These are phyloP conservation scores for Aureobasidium uvarum DNA, from an alignment of 2,329 filamentous ascomycete species.

Conservation along the genomic window DNA sequence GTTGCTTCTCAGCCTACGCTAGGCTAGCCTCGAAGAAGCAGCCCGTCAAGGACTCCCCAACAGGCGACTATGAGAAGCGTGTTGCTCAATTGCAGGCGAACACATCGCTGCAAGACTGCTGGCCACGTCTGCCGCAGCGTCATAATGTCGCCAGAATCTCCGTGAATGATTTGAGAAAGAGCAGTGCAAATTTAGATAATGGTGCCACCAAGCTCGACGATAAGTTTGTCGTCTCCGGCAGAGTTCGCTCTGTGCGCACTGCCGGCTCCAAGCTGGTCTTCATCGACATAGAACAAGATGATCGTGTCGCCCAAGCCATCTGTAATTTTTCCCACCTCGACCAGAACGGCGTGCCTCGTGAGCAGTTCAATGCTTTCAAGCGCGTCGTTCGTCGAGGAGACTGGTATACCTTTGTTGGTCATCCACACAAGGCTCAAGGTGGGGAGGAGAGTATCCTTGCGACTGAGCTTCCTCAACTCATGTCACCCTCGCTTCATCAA, in stretches of 20 bases:
- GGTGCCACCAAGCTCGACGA: constrained; percentile 5
- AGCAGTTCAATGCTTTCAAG: constrained; percentile 59
- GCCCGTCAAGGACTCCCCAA: constrained; percentile 32
- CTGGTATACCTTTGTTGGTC: constrained; percentile 53
- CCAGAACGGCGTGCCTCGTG: constrained; percentile 39
- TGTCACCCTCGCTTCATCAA: constrained; percentile 76
- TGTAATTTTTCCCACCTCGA: constrained; percentile 61
- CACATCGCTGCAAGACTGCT: constrained; percentile 52
- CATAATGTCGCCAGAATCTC: constrained; percentile 31
- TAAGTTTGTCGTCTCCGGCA: constrained; percentile 53
- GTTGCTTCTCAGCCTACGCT: constrained; percentile 48
- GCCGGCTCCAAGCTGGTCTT: constrained; percentile 80
- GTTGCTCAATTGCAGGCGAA: constrained; percentile 54
- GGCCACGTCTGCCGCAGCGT: constrained; percentile 50
- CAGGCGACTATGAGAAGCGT: constrained; percentile 50
- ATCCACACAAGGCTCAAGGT: constrained; percentile 48
- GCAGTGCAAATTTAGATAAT: constrained; percentile 16
- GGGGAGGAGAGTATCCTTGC: constrained; percentile 75
- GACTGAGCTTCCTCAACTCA: constrained; percentile 64
- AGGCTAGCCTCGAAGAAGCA: constrained; percentile 23
- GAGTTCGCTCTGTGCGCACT: constrained; percentile 68
- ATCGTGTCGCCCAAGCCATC: constrained; percentile 71
- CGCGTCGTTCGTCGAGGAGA: constrained; percentile 75
- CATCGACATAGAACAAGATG: constrained; percentile 73
- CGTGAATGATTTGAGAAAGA: constrained; percentile 28